Percentiles rank a stretch among this genome's conserved stretches.
Conservation (phyloP, 192 early-diverging fungal genomes). For the Glomus cerebriforme region DNA sequence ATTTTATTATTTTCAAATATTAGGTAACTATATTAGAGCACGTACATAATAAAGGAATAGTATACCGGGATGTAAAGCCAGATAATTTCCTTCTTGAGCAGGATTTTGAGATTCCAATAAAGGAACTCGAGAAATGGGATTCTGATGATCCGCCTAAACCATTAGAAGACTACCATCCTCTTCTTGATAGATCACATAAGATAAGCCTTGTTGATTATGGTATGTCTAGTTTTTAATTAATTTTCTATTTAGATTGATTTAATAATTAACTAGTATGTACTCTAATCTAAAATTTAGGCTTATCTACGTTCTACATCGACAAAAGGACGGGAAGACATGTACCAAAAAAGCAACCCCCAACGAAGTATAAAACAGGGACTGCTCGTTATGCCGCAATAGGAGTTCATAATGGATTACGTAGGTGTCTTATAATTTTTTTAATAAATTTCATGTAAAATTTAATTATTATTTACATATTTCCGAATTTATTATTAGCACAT, state of each 20-base stretch:
- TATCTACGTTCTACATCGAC: slow-evolving; percentile 49
- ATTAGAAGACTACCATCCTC: slow-evolving; percentile 27
- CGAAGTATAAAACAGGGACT: slow-evolving; percentile 66
- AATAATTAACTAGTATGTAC: background rate
- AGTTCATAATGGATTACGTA: slow-evolving; percentile 80
- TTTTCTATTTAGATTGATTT: background rate
- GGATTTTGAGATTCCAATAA: slow-evolving; percentile 35
- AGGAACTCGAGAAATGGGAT: slow-evolving; percentile 30
- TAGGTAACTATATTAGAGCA: slow-evolving; percentile 49
- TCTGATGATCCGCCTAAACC: slow-evolving; percentile 37
- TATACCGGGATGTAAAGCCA: slow-evolving; percentile 66
- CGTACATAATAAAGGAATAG: slow-evolving; percentile 59
- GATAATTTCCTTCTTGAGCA: slow-evolving; percentile 65
- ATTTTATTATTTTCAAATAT: background rate
- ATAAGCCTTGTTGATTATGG: slow-evolving; percentile 65
- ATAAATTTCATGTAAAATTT: background rate
- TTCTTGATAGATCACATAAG: slow-evolving; percentile 49
- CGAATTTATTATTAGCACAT: slow-evolving; percentile 56
- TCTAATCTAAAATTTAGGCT: background rate
- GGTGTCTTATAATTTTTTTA: slow-evolving; percentile 3
- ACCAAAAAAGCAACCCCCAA: slow-evolving; percentile 39
- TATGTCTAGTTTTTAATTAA: background rate
- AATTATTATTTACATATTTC: background rate
- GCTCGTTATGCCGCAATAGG: slow-evolving; percentile 85
- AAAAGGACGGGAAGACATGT: slow-evolving; percentile 45